Conservation (phyloP, 768 basidiomycete species). For the Lactifluus pinguis region DNA sequence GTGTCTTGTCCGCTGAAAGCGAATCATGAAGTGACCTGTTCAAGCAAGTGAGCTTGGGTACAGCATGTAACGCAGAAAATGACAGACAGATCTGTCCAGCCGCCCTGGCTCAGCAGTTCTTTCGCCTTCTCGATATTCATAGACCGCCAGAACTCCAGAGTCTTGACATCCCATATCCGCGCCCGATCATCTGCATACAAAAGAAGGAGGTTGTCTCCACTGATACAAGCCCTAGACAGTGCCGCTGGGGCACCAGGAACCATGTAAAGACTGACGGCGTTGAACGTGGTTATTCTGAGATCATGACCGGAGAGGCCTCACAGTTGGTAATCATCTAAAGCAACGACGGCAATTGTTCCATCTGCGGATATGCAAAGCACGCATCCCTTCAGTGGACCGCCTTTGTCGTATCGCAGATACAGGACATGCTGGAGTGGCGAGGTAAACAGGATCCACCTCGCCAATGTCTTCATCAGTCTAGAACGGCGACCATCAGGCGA, state of each 20-base stretch:
- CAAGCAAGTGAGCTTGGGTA: not conserved
- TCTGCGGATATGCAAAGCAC: conserved; percentile 64
- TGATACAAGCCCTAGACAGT: conserved; percentile 52
- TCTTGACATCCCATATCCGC: conserved; percentile 80
- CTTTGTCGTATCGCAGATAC: conserved; percentile 41
- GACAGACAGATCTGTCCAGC: conserved; percentile 66
- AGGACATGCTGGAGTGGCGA: conserved; percentile 53
- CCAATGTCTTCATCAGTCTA: conserved; percentile 58
- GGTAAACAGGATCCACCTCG: conserved; percentile 66
- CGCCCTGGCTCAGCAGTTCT: conserved; percentile 60
- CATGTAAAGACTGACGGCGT: conserved; percentile 51
- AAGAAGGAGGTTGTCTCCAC: conserved; percentile 62
- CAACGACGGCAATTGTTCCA: conserved; percentile 78
- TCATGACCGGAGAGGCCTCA: conserved; percentile 32
- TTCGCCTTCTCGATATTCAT: conserved; percentile 68
- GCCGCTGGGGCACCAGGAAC: conserved; percentile 76
- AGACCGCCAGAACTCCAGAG: conserved; percentile 78
- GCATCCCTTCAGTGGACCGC: conserved; percentile 56
- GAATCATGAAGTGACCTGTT: conserved; percentile 1
- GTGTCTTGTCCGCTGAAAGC: not conserved
- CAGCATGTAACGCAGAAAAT: not conserved
- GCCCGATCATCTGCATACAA: conserved; percentile 70
- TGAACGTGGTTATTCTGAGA: not conserved
- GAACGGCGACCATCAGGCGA: not conserved
- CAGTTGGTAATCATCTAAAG: conserved; percentile 69